Percentiles rank a stretch among this genome's conserved stretches.
phyloP scores from a whole-genome alignment of 805 yeast genomes.

The Wickerhamomyces queroliae region DNA sequence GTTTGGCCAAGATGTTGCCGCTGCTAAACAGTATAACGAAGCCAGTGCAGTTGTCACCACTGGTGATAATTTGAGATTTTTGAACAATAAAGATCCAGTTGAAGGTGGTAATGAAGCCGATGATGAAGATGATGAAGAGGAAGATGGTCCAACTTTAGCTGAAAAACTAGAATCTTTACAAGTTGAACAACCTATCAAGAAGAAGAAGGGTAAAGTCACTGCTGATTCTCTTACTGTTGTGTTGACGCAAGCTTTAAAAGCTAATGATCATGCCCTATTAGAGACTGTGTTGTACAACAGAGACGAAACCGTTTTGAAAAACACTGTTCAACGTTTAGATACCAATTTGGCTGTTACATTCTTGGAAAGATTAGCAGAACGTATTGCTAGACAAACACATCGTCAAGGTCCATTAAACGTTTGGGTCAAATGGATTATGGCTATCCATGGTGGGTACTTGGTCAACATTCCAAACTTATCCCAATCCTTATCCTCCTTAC shows the following conservation, averaged over 20 bases:
- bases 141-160: conserved; percentile 45
- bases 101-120: conserved; percentile 19
- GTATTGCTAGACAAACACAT: conserved; percentile 52
- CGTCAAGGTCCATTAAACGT: conserved; percentile 45
- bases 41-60: conserved; percentile 53
- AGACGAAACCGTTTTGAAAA: conserved; percentile 46
- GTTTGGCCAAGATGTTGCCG: conserved; percentile 40
- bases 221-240: conserved; percentile 79
- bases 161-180: conserved; percentile 41
- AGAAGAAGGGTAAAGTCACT: conserved; percentile 43
- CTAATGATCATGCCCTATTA: conserved; percentile 79
- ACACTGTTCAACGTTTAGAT: conserved; percentile 50
- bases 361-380: conserved; percentile 55
- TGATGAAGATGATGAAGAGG: conserved; percentile 32
- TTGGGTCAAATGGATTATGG: conserved; percentile 87
- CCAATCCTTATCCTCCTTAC: conserved; percentile 54
- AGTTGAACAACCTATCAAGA: conserved; percentile 19
- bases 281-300: conserved; percentile 68
- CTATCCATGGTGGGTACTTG: conserved; percentile 73
- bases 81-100: conserved; percentile 42
- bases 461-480: conserved; percentile 40
- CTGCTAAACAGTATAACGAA: conserved; percentile 54
- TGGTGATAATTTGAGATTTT: conserved; percentile 57
- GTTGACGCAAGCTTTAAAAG: conserved; percentile 81
- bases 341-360: conserved; percentile 48